Evolutionary conservation across 306 rosid genomes (phyloP).

Genomic region (Calophaca sinica): DNA sequence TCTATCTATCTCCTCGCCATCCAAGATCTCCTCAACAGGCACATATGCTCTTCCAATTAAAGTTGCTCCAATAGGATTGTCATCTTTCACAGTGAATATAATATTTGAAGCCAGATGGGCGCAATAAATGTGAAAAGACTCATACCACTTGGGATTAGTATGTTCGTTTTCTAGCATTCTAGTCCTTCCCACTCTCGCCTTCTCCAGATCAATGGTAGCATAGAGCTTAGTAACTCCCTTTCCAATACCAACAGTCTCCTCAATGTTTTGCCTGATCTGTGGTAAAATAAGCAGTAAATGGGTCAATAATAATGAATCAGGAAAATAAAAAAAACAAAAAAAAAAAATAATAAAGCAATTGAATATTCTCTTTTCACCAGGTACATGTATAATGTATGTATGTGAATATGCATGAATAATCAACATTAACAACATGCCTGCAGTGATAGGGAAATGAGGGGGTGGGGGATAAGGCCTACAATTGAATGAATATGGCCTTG

Average conservation of each 20-base stretch:
- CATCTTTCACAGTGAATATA: slow-evolving; percentile 75
- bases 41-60: slow-evolving; percentile 79
- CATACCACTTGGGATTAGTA: slow-evolving; percentile 69
- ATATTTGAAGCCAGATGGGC: slow-evolving; percentile 69
- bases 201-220: slow-evolving; percentile 77
- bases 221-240: slow-evolving; percentile 69
- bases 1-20: slow-evolving; percentile 66
- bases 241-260: slow-evolving; percentile 73
- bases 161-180: slow-evolving; percentile 66
- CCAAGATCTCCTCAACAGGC: slow-evolving; percentile 66
- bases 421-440: slow-evolving; percentile 5
- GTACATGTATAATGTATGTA: not conserved
- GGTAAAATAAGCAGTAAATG: slow-evolving; percentile 26
- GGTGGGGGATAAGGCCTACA: slow-evolving; percentile 5
- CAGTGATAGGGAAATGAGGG: not conserved
- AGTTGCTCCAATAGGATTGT: slow-evolving; percentile 78
- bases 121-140: slow-evolving; percentile 80
- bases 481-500: slow-evolving; percentile 26
- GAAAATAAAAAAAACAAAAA: slow-evolving; percentile 28
- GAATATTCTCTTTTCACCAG: not conserved
- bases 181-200: slow-evolving; percentile 85
- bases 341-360: slow-evolving; percentile 12
- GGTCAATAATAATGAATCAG: slow-evolving; percentile 17
- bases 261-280: slow-evolving; percentile 63
- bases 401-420: not conserved